Evolutionary conservation across 2,329 filamentous ascomycete species (phyloP).

Genomic region (Pyrenochaeta sp.): DNA sequence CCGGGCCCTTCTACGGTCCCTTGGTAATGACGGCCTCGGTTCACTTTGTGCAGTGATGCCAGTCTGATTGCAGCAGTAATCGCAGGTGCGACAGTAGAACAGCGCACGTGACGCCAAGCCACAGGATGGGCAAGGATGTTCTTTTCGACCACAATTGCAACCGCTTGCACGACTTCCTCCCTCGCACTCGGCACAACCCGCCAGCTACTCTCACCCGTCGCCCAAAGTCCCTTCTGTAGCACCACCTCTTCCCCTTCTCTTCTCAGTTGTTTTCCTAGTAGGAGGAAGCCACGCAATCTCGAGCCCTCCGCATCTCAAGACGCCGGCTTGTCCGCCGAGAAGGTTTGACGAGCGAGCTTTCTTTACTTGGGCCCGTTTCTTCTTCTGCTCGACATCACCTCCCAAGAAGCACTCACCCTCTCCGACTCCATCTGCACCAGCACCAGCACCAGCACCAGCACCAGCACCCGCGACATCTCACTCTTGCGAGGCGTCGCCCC

Average conservation of each 20-base stretch:
- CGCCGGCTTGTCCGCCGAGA: conserved; percentile 39
- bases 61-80: not conserved
- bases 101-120: conserved; percentile 31
- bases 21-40: not conserved
- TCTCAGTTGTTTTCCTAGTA: conserved; percentile 23
- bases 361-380: conserved; percentile 48
- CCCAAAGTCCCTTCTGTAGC: conserved; percentile 30
- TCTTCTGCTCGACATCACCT: conserved; percentile 41
- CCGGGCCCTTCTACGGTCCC: not conserved
- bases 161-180: conserved; percentile 26
- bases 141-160: conserved; percentile 24
- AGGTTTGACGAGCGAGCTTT: conserved; percentile 53
- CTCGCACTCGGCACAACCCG: conserved; percentile 26
- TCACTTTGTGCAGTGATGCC: not conserved
- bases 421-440: conserved; percentile 42
- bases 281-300: conserved; percentile 29
- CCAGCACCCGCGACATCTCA: conserved; percentile 33
- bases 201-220: conserved; percentile 22
- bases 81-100: not conserved
- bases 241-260: conserved; percentile 22
- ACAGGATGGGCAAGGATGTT: conserved; percentile 27
- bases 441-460: conserved; percentile 40
- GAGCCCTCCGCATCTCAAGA: conserved; percentile 30
- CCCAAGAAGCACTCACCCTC: conserved; percentile 34
- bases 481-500: conserved; percentile 32